Conservation (phyloP, 768 basidiomycete genomes). For the Psilocybe cyanescens region DNA sequence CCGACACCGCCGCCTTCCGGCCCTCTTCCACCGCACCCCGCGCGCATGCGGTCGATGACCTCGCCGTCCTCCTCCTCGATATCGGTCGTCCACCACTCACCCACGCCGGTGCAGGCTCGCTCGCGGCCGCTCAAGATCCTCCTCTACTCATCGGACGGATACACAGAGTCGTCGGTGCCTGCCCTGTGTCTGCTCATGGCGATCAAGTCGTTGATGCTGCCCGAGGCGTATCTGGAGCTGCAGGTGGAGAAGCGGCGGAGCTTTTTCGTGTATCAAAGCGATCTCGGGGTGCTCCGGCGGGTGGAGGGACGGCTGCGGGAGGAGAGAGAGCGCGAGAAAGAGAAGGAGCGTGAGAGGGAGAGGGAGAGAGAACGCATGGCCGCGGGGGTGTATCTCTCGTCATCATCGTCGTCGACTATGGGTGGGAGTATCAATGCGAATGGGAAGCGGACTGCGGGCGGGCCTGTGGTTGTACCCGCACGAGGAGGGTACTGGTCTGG, state of each 20-base stretch:
- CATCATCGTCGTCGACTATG: constrained; percentile 3
- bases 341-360: constrained; percentile 36
- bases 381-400: constrained; percentile 27
- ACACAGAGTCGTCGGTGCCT: constrained; percentile 91
- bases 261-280: constrained; percentile 91
- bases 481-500: constrained; percentile 14
- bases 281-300: constrained; percentile 71
- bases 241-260: constrained; percentile 80
- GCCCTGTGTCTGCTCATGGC: constrained; percentile 90
- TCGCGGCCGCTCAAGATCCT: constrained; percentile 75
- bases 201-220: constrained; percentile 63
- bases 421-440: constrained; percentile 30
- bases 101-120: constrained; percentile 36
- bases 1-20: constrained; percentile 25
- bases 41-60: constrained; percentile 37
- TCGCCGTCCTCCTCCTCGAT: constrained; percentile 29
- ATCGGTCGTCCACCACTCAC: constrained; percentile 12
- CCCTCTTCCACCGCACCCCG: constrained; percentile 27
- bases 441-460: constrained; percentile 32
- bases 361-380: constrained; percentile 33
- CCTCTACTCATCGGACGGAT: constrained; percentile 84
- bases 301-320: constrained; percentile 61
- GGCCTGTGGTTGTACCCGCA: constrained; percentile 15
- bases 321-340: constrained; percentile 41
- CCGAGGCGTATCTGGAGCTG: constrained; percentile 91